A percentile compares a stretch with the other conserved stretches of the same genome.
These are phyloP conservation scores for Sporopachydermia cereana DNA, from an alignment of 1,139 yeast genomes.

Conservation along the genomic window DNA sequence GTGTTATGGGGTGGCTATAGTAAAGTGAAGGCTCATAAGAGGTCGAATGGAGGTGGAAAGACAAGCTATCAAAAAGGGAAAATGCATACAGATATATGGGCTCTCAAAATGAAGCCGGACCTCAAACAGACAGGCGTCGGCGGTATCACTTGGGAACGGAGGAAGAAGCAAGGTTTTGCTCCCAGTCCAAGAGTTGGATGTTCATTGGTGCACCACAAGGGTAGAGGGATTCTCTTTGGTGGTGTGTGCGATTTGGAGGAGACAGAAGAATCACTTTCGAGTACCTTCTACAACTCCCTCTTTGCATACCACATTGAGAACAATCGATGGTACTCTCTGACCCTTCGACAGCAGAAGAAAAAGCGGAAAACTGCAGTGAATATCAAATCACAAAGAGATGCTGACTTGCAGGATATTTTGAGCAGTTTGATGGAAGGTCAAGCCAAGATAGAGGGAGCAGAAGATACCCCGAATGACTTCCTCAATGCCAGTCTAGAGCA, in stretches of 20 bases:
- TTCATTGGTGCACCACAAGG: constrained; percentile 78
- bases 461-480: constrained; percentile 14
- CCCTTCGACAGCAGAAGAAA: constrained; percentile 52
- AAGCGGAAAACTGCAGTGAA: constrained; percentile 32
- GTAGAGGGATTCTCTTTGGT: constrained; percentile 88
- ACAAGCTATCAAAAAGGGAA: constrained; percentile 80
- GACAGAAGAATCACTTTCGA: constrained; percentile 83
- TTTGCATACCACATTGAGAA: constrained; percentile 76
- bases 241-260: constrained; percentile 94
- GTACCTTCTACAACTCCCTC: constrained; percentile 71
- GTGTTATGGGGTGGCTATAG: constrained; percentile 89
- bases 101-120: constrained; percentile 77
- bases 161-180: constrained; percentile 78
- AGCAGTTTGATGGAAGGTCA: constrained; percentile 56
- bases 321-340: constrained; percentile 78
- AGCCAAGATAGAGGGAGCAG: constrained; percentile 24
- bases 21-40: constrained; percentile 77
- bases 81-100: constrained; percentile 82
- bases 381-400: constrained; percentile 47
- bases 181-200: constrained; percentile 95
- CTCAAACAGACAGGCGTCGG: constrained; percentile 28
- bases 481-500: constrained; percentile 19
- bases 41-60: constrained; percentile 1
- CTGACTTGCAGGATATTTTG: constrained; percentile 72
- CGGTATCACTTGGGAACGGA: constrained; percentile 74